These are phyloP conservation scores for Tetraselmis chui DNA, from an alignment of 139 green algal species.

Conservation along the genomic window DNA sequence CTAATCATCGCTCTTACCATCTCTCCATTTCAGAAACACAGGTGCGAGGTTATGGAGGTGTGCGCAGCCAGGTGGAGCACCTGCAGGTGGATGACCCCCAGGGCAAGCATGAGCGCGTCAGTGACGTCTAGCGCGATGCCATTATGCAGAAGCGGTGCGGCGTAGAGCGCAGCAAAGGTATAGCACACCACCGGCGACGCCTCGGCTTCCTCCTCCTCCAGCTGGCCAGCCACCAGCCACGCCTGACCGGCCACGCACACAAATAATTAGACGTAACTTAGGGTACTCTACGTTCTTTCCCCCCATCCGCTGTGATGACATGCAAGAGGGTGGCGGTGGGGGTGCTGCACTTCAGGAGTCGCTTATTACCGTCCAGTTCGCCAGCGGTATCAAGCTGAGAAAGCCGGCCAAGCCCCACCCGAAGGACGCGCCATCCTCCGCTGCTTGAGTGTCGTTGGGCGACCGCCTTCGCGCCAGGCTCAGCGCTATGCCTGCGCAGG, in stretches of 20 bases:
- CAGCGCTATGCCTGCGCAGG: neutral
- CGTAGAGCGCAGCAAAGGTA: constrained; percentile 49
- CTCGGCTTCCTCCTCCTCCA: constrained; percentile 39
- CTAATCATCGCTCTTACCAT: neutral
- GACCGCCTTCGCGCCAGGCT: neutral
- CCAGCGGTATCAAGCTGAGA: constrained; percentile 48
- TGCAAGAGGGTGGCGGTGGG: neutral
- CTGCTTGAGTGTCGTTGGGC: neutral
- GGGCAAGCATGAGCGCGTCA: constrained; percentile 29
- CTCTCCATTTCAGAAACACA: neutral
- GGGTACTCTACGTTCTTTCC: neutral
- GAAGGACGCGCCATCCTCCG: constrained; percentile 11
- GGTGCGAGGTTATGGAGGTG: neutral
- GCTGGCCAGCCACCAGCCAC: constrained; percentile 55
- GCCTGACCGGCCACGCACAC: constrained; percentile 28
- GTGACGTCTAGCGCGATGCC: constrained; percentile 54
- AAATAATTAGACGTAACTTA: neutral
- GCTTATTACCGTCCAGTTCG: constrained; percentile 54
- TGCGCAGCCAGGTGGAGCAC: constrained; percentile 10
- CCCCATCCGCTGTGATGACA: neutral
- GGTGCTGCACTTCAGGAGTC: neutral
- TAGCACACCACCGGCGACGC: constrained; percentile 39
- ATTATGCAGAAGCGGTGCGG: constrained; percentile 44
- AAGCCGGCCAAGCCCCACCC: constrained; percentile 53
- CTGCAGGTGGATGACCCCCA: constrained; percentile 53